Evolutionary conservation across 1,139 yeast genomes (phyloP).

Genomic region (Blastobotrys illinoisensis): DNA sequence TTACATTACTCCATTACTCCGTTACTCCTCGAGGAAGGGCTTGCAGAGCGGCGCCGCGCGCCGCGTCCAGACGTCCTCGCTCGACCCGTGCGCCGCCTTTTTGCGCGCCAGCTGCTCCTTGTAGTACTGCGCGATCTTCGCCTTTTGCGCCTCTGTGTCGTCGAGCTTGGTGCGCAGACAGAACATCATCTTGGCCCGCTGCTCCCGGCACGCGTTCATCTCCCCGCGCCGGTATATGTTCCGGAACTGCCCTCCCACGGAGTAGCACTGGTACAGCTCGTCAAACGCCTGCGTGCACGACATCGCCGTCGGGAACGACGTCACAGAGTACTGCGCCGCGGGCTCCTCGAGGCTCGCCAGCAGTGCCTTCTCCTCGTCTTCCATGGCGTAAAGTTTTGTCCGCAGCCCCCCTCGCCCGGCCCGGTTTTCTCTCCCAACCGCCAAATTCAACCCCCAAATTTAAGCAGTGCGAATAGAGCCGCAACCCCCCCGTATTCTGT

Average conservation of each 20-base stretch:
- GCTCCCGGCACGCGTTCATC: conserved; percentile 62
- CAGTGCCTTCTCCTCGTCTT: conserved; percentile 2
- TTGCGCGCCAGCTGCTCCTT: conserved; percentile 53
- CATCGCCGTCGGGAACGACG: conserved; percentile 42
- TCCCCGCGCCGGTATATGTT: conserved; percentile 79
- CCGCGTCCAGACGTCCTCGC: conserved; percentile 78
- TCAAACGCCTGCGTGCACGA: conserved; percentile 78
- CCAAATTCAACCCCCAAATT: too few relatives aligned
- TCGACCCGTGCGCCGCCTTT: conserved; percentile 53
- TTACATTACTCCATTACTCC: too few relatives aligned
- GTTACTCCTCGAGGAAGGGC: conserved; percentile 30
- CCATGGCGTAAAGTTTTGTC: background rate
- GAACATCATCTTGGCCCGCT: conserved; percentile 73
- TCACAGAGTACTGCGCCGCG: background rate
- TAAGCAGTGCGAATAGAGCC: too few relatives aligned
- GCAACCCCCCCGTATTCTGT: too few relatives aligned
- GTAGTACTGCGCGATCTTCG: conserved; percentile 61
- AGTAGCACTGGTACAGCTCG: conserved; percentile 77
- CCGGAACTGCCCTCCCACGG: conserved; percentile 82
- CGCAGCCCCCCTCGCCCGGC: background rate
- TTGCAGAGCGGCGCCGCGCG: conserved; percentile 36
- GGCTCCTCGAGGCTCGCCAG: background rate
- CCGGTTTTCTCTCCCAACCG: background rate
- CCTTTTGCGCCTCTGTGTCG: conserved; percentile 44
- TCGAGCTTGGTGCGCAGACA: conserved; percentile 58